Evolutionary conservation across 345 rosid species (phyloP), one percentile per base, ranked within the genome.

Genomic region (Brassica carinata): DNA sequence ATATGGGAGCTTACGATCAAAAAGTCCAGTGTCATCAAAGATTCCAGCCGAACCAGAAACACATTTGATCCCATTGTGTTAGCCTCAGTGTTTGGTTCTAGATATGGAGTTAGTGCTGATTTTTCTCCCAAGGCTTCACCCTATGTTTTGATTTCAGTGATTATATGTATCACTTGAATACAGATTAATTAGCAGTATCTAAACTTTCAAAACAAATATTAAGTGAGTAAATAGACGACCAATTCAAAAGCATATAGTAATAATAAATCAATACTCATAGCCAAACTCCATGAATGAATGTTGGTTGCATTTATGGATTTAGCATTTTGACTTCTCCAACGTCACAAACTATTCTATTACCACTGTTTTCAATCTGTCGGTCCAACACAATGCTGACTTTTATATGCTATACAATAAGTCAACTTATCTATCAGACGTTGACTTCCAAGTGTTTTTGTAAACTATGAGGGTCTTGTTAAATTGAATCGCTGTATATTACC

Each of bases 31-130:
- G 71, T 85, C 84, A 9, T 89, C 88, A 77, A 89, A 73, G 69
- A 89, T 79, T 57, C 92, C 92, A 33, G 85, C 78, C 18, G 87
- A 84, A 9, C 92, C 89, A n/a, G 91, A 89, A 68, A 90, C 92
- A 79, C 84, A 86, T 55, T 86, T 89, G 23, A 84, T 80, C 74
- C 91, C 92, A 11, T 45, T 55, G 86, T 70, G 55, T 82, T 81
- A 15, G 75, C 71, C 23, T 66, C 80, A 26, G 71, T 64, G 71
- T 84, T 75, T 31, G 91, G 87, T 51, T 87, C 80, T 17, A 86
- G 75, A 67, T 78, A 87, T 53, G 90, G 87, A 27, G 76, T 67
- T 64, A 89, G 85, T 80, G 81, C 85, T 18, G 87, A 79, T 66
- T 84, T 84, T 65, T 79, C 86, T 73, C 90, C 89, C 36, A 90